Conservation (phyloP, 2,329 filamentous ascomycete genomes). For the Sordariomycetes sp. region DNA sequence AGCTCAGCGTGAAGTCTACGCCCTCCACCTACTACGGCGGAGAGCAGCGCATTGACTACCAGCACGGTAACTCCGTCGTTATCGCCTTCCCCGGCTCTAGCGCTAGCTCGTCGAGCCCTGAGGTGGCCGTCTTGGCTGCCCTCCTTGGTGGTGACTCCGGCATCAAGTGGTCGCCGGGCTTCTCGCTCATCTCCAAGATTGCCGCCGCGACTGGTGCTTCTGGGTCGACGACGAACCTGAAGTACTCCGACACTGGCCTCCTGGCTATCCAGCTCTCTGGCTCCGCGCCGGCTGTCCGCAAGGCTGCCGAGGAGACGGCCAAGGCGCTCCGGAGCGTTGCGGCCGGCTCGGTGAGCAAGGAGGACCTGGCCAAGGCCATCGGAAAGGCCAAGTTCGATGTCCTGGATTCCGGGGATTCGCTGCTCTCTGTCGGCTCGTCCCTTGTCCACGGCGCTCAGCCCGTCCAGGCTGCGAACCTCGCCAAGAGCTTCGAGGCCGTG, state of each 20-base stretch:
- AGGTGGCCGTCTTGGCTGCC: constrained; percentile 75
- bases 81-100: constrained; percentile 75
- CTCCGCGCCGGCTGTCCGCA: constrained; percentile 58
- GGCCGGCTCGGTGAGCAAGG: constrained; percentile 63
- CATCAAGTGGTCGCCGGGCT: constrained; percentile 94
- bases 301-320: constrained; percentile 65
- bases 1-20: constrained; percentile 25
- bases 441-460: constrained; percentile 73
- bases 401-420: constrained; percentile 66
- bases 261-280: constrained; percentile 75
- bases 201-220: constrained; percentile 54
- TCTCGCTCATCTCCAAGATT: constrained; percentile 80
- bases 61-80: constrained; percentile 69
- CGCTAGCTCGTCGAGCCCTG: constrained; percentile 76
- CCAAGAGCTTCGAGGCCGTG: constrained; percentile 70
- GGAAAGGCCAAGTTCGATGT: constrained; percentile 90
- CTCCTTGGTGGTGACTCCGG: constrained; percentile 82
- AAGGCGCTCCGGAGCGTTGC: constrained; percentile 76
- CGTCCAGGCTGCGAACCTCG: constrained; percentile 72
- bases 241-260: constrained; percentile 92
- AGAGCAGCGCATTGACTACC: constrained; percentile 78
- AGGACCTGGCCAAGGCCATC: constrained; percentile 85
- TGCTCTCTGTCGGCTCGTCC: constrained; percentile 76
- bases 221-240: constrained; percentile 64
- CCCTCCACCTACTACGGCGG: constrained; percentile 86